Evolutionary conservation across 805 yeast genomes (phyloP), one percentile per base, ranked within the genome.

Genomic region (Hermanozyma aechmeae): DNA sequence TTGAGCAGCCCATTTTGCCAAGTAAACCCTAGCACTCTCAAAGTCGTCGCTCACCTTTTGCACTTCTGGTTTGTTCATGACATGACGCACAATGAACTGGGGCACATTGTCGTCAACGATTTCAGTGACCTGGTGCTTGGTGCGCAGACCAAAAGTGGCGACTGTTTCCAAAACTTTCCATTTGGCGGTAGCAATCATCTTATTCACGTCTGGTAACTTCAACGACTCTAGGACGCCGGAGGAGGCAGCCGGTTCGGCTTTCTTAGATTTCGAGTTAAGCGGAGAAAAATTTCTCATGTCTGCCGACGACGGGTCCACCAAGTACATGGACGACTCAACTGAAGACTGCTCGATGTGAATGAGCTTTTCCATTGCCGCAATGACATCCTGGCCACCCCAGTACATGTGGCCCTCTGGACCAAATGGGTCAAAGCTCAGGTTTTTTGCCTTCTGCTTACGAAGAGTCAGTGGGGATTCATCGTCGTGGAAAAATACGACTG

Each of bases 1-100:
- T 16, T 84, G 84, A 42, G 84, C 69, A 0, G 97, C 96, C 97
- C 97, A 92, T 58, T 86, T 87, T 4, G 97, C 97, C 34, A 89
- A 62, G 51, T 85, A 89, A 4, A 86, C 80, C 30, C 87, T 71
- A 0, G 97, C 97, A 29, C 89, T 76, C 47, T 87, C 97, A 49
- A 87, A 92, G 38, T 89, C 97, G 38, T 84, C 82, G 34, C 92
- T 83, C 15, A 89, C 72, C 32, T 68, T 73, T 43, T 68, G 70
- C 9, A 89, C 94, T 43, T 84, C 94, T 0, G 95, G 92, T 38
- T 78, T 76, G 32, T 63, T 68, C 23, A 33, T 17, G 24, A 89
- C 60, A 37, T 81, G 52, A 29, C 70, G 70, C 41, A 70, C 71
- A 15, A 79, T 61, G 2, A 69, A 62, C 2, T 64, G 59, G 0